Evolutionary conservation across 192 early-diverging fungal genomes (phyloP).

Genomic region (Mortierella claussenii): DNA sequence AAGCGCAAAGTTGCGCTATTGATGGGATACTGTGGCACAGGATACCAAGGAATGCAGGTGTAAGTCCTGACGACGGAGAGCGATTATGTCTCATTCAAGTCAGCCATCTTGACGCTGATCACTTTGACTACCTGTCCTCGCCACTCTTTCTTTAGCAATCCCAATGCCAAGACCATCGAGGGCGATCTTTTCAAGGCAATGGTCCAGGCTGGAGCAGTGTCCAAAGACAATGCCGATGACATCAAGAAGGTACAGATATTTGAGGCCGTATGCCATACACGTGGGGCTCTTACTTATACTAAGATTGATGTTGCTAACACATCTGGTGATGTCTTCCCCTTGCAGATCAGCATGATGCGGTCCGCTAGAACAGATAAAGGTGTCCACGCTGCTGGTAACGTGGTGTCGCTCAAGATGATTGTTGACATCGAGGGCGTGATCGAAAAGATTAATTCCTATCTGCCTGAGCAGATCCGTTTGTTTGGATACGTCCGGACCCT

Average conservation of each 20-base stretch:
- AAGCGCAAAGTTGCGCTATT: constrained; percentile 92
- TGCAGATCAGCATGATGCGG: constrained; percentile 83
- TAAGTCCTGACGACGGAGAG: constrained; percentile 46
- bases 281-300: too few species aligned
- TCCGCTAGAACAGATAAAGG: constrained; percentile 98
- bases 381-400: constrained; percentile 97
- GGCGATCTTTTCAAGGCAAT: constrained; percentile 90
- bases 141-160: too few species aligned
- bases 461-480: constrained; percentile 88
- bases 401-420: constrained; percentile 93
- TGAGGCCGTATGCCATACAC: too few species aligned
- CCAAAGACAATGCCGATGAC: constrained; percentile 86
- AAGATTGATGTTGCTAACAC: too few species aligned
- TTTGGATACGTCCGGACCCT: constrained; percentile 74
- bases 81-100: too few species aligned
- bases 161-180: constrained; percentile 86
- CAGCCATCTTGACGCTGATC: too few species aligned
- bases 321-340: too few species aligned
- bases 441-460: constrained; percentile 78
- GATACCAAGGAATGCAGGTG: constrained; percentile 98
- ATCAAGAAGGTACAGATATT: constrained; percentile 67
- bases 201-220: constrained; percentile 82
- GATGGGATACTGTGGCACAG: constrained; percentile 94
- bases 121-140: too few species aligned
- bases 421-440: constrained; percentile 79